Evolutionary conservation across 176 grass and related monocot genomes (phyloP).

Genomic region (Oryza nivara): DNA sequence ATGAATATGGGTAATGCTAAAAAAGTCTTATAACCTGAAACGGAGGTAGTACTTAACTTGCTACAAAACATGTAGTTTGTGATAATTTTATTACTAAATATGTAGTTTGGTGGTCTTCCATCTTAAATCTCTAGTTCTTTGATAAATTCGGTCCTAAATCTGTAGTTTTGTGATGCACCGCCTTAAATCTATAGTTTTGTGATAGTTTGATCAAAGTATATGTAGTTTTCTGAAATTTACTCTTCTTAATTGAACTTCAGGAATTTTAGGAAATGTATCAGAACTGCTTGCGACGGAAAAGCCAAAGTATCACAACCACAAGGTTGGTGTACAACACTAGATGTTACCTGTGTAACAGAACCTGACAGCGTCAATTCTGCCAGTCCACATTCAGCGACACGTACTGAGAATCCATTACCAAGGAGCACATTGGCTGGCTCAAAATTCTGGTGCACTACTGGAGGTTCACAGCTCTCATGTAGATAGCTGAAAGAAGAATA

Average conservation of each 20-base stretch:
- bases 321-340: neutral
- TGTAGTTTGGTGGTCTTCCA: too few relatives aligned
- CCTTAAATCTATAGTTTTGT: too few relatives aligned
- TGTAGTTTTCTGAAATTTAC: too few relatives aligned
- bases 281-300: neutral
- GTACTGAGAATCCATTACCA: slow-evolving; percentile 58
- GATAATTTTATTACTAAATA: too few relatives aligned
- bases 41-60: too few relatives aligned
- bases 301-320: slow-evolving; percentile 15
- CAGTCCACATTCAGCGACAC: slow-evolving; percentile 77
- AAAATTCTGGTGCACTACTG: slow-evolving; percentile 83
- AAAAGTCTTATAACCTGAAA: too few relatives aligned
- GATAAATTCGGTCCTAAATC: too few relatives aligned
- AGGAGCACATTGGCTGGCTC: slow-evolving; percentile 78
- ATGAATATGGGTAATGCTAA: too few relatives aligned
- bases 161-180: too few relatives aligned
- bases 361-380: slow-evolving; percentile 48
- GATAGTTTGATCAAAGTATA: too few relatives aligned
- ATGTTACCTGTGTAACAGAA: slow-evolving; percentile 79
- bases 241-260: neutral
- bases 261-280: neutral
- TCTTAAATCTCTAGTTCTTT: too few relatives aligned
- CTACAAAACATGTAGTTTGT: too few relatives aligned
- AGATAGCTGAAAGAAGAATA: slow-evolving; percentile 72
- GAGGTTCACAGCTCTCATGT: slow-evolving; percentile 77